Evolutionary conservation across 2,329 filamentous ascomycete species (phyloP).

Genomic region (Alternaria hordeiaustralica): DNA sequence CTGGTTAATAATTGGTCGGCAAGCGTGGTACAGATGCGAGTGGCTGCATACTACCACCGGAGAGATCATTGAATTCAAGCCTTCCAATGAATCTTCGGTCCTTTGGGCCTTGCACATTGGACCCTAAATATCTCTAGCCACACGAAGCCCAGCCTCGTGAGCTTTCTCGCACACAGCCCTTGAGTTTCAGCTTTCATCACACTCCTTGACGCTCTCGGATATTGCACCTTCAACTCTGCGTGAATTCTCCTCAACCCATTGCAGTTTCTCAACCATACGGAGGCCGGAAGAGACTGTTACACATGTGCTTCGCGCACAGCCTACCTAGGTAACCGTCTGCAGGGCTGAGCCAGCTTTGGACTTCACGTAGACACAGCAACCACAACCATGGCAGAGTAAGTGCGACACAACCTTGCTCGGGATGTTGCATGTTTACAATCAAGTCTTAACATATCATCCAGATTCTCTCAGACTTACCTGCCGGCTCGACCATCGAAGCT

Average conservation of each 20-base stretch:
- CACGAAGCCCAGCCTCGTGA: background rate
- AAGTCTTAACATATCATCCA: background rate
- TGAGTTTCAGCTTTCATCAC: background rate
- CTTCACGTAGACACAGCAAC: background rate
- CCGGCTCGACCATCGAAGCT: conserved; percentile 9
- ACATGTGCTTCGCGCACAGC: background rate
- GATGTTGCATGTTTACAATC: background rate
- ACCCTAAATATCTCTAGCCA: background rate
- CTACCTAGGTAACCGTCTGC: background rate
- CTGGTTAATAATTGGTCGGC: conserved; percentile 1
- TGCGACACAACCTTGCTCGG: background rate
- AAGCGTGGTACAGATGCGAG: background rate
- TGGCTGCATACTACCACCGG: background rate
- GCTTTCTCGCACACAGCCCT: background rate
- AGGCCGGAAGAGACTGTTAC: background rate
- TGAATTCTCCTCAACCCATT: background rate
- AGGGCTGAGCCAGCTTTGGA: background rate
- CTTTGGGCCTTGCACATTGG: background rate
- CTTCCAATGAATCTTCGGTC: background rate
- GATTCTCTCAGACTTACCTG: conserved; percentile 9
- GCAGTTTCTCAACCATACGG: background rate
- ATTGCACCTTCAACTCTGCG: background rate
- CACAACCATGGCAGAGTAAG: background rate
- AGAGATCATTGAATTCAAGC: background rate
- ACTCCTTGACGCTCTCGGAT: background rate